Evolutionary conservation across 129 eudicot species (phyloP), one percentile per base, ranked within the genome.

Genomic region (Artemisia argyi): DNA sequence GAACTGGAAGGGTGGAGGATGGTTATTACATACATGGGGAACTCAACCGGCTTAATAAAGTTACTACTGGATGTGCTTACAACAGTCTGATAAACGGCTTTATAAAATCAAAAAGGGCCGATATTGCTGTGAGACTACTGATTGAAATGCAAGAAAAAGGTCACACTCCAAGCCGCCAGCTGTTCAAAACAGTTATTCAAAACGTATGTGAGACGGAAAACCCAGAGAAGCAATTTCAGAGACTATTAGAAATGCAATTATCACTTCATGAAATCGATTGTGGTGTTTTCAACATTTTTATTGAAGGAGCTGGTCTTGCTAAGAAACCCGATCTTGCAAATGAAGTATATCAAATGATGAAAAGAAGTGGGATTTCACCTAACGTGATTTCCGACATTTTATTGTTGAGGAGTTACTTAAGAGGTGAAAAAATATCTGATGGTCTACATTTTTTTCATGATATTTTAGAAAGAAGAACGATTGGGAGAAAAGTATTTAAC

Each of bases 111-210:
- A 80, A 62, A 8, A 85, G 84, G 75, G 97, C 88, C 55, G 96
- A 90, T 62, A 78, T 87, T 61, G 96, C 96, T 9, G 72, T 85
- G 22, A 86, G 79, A 62, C 69, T 89, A 71, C 82, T 94, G 26
- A 74, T 87, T 22, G 93, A 90, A 65, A 94, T 94, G 98, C 92
- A 94, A 85, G 89, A 85, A 76, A 94, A 77, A 51, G 96, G 96
- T 66, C 83, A 78, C 63, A 53, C 42, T 10, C 85, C 96, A 2
- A 50, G 47, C 32, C 76, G 79, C 14, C 11, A 1, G 51, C 51
- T 90, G 75, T 76, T 73, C 46, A 79, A 74, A 39, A 63, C 59
- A 10, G 97, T 94, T 32, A 70, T 87, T 54, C 57, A 24, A 20
- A 64, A 90, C 58, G 50, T 94, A 62, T 90, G 88, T 77, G 73